Evolutionary conservation across 2,329 filamentous ascomycete species (phyloP), one percentile per base, ranked within the genome.

Genomic region (Cladophialophora yegresii): DNA sequence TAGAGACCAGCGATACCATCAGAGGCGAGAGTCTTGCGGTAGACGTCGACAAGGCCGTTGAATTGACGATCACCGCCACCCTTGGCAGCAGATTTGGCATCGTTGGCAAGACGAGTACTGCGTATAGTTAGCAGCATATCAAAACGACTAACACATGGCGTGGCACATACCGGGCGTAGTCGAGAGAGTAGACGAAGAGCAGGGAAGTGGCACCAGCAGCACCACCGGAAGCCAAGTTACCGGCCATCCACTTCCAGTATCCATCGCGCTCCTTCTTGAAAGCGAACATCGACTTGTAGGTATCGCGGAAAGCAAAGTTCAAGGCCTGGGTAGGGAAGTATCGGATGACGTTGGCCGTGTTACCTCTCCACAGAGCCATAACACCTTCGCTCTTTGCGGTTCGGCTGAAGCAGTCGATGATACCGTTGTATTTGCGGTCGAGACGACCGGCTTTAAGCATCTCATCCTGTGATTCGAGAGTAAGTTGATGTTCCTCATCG

Each of bases 321-420:
- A 99, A 87, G 77, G 95, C 95, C 89, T 99, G 95, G 82, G 95
- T 99, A 76, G 95, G 95, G 92, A 99, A 99, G 87, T 99, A 99
- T 90, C 95, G 95, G 88, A 99, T 96, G 83, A 99, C 95, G 90
- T 99, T 99, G 92, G 95, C 95, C 81, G 95, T 99, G 92, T 99
- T 99, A 84, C 95, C 95, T 89, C 95, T 89, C 95, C 95, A 99
- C 77, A 99, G 87, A 72, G 93, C 89, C 82, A 95, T 89, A 76
- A 95, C 83, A 91, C 95, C 95, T 87, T 99, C 95, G 72, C 90
- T 85, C 77, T 88, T 88, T 72, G 86, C 87, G 79, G 95, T 98
- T 81, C 95, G 91, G 77, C 84, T 85, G 90, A 99, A 99, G 87
- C 95, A 98, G 81, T 99, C 95, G 68, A 71, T 77, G 80, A 99